Percentiles rank a stretch among this genome's conserved stretches.
Evolutionary conservation across 176 grass and related monocot species (phyloP).

Genomic region (Cenchrus fungigraminus): DNA sequence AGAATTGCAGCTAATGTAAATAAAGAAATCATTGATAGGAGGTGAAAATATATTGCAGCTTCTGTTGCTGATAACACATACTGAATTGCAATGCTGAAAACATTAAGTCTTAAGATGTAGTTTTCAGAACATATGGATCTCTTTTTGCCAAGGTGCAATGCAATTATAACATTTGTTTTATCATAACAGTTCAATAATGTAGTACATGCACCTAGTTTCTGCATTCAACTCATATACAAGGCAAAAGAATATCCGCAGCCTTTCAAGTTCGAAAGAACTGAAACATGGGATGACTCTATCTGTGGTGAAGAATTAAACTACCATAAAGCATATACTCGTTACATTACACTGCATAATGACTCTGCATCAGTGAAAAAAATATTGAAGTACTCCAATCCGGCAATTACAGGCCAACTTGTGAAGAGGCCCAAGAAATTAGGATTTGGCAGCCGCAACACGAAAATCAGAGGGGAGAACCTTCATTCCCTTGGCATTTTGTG

Average conservation of each 20-base stretch:
- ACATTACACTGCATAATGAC: not conserved
- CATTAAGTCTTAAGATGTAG: no score
- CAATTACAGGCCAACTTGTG: not conserved
- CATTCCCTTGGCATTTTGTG: not conserved
- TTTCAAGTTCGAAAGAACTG: not conserved
- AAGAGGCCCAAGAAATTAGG: not conserved
- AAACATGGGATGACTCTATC: not conserved
- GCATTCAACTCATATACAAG: slow-evolving; percentile 1
- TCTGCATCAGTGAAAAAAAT: not conserved
- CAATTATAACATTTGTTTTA: not conserved
- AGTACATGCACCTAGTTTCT: not conserved
- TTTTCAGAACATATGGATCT: not conserved
- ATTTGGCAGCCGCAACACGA: not conserved
- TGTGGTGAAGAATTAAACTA: not conserved
- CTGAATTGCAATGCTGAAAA: not conserved
- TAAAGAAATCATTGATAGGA: not conserved
- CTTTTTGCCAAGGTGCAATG: not conserved
- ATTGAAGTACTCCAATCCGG: not conserved
- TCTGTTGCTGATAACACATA: not conserved
- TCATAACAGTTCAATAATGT: not conserved
- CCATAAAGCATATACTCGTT: not conserved
- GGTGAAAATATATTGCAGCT: not conserved
- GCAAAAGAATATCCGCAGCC: not conserved
- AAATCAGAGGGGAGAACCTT: not conserved
- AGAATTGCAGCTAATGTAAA: slow-evolving; percentile 1